These are phyloP conservation scores for Capsicum rhomboideum DNA, from an alignment of 257 asterid species.

Conservation along the genomic window DNA sequence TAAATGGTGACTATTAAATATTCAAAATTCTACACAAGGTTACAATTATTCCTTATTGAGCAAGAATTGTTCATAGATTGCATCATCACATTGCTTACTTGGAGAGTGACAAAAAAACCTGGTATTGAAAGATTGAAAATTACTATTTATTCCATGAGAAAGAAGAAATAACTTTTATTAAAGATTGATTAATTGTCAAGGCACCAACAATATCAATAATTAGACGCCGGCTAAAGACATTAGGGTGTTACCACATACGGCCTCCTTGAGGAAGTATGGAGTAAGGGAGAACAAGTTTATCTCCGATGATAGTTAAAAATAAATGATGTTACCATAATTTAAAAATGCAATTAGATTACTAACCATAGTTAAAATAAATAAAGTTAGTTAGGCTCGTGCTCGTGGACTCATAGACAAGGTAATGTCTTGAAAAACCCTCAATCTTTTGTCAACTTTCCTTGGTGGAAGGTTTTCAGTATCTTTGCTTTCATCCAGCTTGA, in stretches of 20 bases:
- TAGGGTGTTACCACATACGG: neutral
- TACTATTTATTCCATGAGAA: neutral
- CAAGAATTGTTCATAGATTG: no score
- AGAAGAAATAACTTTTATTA: neutral
- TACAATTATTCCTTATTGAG: no score
- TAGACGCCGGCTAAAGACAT: neutral
- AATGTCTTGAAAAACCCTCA: constrained; percentile 84
- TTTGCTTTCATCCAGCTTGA: constrained; percentile 1
- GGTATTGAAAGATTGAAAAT: neutral
- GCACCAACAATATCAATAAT: neutral
- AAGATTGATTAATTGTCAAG: neutral
- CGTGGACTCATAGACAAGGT: constrained; percentile 45
- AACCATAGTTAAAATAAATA: neutral
- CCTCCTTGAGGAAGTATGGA: constrained; percentile 1
- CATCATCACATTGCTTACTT: no score
- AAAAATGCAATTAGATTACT: constrained; percentile 2
- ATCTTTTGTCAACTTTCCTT: constrained; percentile 70
- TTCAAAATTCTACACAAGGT: no score
- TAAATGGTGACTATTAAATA: no score
- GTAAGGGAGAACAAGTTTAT: constrained; percentile 72
- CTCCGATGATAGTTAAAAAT: constrained; percentile 34
- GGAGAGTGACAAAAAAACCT: no score
- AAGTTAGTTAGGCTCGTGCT: constrained; percentile 16
- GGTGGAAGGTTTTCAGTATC: constrained; percentile 6
- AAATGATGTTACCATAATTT: neutral